These are phyloP conservation scores for Monosporozyma aquatica DNA, from an alignment of 805 yeast genomes.

Conservation along the genomic window DNA sequence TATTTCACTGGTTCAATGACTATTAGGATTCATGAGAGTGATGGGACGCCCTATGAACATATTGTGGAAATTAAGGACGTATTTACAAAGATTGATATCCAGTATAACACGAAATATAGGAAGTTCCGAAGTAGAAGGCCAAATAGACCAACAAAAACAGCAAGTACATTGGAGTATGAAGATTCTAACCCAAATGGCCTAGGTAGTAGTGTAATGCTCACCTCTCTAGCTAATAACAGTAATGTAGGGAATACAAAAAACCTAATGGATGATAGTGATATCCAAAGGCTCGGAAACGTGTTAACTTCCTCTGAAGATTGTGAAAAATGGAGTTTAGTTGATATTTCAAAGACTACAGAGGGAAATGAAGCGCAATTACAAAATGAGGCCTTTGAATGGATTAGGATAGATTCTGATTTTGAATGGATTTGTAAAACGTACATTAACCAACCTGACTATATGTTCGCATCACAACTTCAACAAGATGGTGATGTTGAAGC, in stretches of 20 bases:
- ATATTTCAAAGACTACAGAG: conserved; percentile 47
- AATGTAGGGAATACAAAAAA: neutral
- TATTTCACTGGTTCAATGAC: conserved; percentile 93
- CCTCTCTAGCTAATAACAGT: neutral
- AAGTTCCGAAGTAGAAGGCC: conserved; percentile 55
- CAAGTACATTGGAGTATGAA: conserved; percentile 34
- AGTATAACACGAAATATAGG: conserved; percentile 88
- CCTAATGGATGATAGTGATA: conserved; percentile 6
- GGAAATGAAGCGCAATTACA: conserved; percentile 26
- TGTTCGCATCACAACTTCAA: conserved; percentile 88
- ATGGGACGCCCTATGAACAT: conserved; percentile 97
- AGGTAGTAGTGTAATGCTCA: conserved; percentile 18
- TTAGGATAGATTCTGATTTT: conserved; percentile 92
- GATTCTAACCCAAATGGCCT: conserved; percentile 13
- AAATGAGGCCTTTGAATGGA: conserved; percentile 94
- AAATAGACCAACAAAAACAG: conserved; percentile 17
- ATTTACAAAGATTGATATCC: conserved; percentile 82
- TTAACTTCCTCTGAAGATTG: conserved; percentile 53
- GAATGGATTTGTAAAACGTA: conserved; percentile 87
- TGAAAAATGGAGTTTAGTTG: conserved; percentile 62
- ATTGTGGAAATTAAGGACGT: conserved; percentile 84
- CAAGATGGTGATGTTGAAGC: conserved; percentile 97
- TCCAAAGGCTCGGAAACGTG: conserved; percentile 57
- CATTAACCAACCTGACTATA: conserved; percentile 85
- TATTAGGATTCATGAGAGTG: conserved; percentile 92